Base-by-base conservation (phyloP, 164 flowering plant genomes). In the Berberis vulgaris region DNA sequence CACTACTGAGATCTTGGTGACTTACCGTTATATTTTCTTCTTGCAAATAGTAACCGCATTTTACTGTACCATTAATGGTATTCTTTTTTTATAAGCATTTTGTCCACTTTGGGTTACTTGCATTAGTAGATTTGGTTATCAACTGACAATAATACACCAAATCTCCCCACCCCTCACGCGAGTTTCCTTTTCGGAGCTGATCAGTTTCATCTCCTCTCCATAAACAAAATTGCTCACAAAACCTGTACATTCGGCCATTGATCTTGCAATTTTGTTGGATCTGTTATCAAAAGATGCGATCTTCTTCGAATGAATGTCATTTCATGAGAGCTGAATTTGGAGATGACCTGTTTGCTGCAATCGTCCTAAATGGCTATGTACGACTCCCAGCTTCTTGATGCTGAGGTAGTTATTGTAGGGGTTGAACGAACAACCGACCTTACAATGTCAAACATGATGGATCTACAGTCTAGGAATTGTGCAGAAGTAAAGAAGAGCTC, bases 121-220 rank as follows among this genome's bases (percentile, higher is more conserved):
- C 26, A 26, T 26, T 26, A 26, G 26, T 26, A 26, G 26, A 26
- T 26, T 26, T 26, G 26, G 26, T 26, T 26, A 26, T 26, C 26
- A 26, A 26, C 26, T 26, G 26, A 26, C 26, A 26, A 26, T 26
- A 26, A 26, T 26, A 26, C 26, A 26, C 26, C 26, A 26, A 26
- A 26, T 26, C 26, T 26, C 26, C 26, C 26, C 26, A 26, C 26
- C 26, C 26, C 26, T 26, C 26, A 26, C 26, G 26, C 10, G 72
- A 41, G 1, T 73, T 69, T 40, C 79, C 78, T 58, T 84, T 87
- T 40, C 84, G 69, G 6, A 82, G 6, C 60, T 76, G 79, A 75
- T 85, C 88, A 2, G 72, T 66, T 60, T 87, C 94, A 47, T 87
- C 94, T 9, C 90, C 90, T 72, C 94, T 79, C 94, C 94, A 87